phyloP scores from a whole-genome alignment of 2,329 filamentous ascomycete genomes.

The Phymatotrichopsis omnivora region DNA sequence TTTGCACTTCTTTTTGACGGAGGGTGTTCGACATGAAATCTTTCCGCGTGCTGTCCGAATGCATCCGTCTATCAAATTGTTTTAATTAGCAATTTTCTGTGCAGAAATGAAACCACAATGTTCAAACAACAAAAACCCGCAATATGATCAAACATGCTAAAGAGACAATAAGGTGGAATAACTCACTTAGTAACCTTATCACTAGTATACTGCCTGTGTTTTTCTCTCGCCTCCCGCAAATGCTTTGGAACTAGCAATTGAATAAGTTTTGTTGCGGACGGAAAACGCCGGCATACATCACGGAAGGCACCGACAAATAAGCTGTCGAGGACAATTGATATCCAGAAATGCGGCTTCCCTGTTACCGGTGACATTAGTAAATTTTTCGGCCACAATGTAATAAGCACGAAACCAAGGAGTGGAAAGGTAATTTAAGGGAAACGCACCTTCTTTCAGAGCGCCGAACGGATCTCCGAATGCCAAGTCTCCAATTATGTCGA shows the following conservation, averaged over 20 bases:
- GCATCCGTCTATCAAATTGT: conserved; percentile 21
- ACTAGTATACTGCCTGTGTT: conserved; percentile 35
- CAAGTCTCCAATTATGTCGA: conserved; percentile 44
- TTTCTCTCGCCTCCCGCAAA: conserved; percentile 32
- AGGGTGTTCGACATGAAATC: conserved; percentile 38
- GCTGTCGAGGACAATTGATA: conserved; percentile 32
- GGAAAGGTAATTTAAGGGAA: conserved; percentile 12
- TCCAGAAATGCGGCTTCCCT: conserved; percentile 35
- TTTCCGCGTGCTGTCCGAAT: conserved; percentile 32
- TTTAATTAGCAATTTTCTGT: not conserved
- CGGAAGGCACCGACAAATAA: conserved; percentile 29
- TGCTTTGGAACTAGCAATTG: conserved; percentile 32
- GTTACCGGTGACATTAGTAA: not conserved
- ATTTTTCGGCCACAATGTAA: not conserved
- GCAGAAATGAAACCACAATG: not conserved
- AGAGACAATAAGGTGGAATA: not conserved
- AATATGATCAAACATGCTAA: not conserved
- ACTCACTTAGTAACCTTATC: conserved; percentile 36
- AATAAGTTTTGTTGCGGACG: conserved; percentile 27
- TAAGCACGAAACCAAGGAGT: conserved; percentile 17
- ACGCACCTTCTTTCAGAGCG: conserved; percentile 34
- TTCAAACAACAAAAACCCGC: not conserved
- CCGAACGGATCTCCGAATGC: conserved; percentile 45
- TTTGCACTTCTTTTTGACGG: conserved; percentile 34
- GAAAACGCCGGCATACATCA: conserved; percentile 29